Conservation (phyloP, 2,329 filamentous ascomycete genomes). For the Karstenula rhodostoma region DNA sequence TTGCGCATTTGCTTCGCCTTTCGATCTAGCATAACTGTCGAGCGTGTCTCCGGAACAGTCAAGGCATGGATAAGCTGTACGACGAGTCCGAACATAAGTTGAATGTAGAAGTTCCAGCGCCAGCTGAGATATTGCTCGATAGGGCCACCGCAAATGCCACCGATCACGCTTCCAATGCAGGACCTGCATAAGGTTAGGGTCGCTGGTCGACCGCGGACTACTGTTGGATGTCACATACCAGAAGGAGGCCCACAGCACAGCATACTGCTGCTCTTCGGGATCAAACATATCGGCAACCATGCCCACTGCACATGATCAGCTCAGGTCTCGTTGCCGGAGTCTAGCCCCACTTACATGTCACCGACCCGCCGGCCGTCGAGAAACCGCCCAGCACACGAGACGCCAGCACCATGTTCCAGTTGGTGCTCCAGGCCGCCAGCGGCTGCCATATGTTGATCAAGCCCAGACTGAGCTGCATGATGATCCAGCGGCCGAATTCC, state of each 20-base stretch:
- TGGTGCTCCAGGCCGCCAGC: conserved; percentile 67
- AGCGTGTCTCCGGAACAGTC: conserved; percentile 77
- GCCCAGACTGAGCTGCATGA: conserved; percentile 74
- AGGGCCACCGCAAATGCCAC: conserved; percentile 81
- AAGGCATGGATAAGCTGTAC: conserved; percentile 73
- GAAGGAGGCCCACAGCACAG: conserved; percentile 69
- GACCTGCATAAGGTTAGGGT: conserved; percentile 9
- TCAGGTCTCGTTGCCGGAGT: no score
- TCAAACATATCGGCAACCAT: conserved; percentile 69
- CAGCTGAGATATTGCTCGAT: conserved; percentile 72
- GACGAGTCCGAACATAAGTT: conserved; percentile 77
- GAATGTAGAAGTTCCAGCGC: conserved; percentile 84
- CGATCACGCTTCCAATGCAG: conserved; percentile 74
- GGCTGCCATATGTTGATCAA: conserved; percentile 76
- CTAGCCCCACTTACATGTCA: conserved; percentile 51
- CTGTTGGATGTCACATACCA: conserved; percentile 61
- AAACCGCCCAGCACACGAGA: conserved; percentile 52
- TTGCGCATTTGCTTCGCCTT: conserved; percentile 73
- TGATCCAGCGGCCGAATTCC: conserved; percentile 77
- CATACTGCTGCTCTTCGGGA: conserved; percentile 70
- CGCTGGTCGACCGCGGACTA: conserved; percentile 51
- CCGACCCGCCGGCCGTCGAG: conserved; percentile 66
- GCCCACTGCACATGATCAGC: conserved; percentile 54
- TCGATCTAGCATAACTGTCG: conserved; percentile 76
- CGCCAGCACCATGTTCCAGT: conserved; percentile 72